Base-by-base conservation (phyloP, 2,329 filamentous ascomycete genomes). In the Fusarium musae region DNA sequence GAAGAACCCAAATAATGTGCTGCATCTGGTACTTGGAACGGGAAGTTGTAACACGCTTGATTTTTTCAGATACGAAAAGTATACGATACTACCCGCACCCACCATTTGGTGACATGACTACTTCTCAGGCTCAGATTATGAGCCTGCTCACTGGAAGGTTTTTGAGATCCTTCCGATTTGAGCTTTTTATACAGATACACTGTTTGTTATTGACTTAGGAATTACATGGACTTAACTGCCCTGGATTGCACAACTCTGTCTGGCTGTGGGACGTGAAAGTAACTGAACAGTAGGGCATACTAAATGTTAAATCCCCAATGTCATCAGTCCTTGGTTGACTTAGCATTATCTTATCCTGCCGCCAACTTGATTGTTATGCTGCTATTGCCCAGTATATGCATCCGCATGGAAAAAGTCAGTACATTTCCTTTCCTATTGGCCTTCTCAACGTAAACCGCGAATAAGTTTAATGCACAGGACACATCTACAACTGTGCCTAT, bases 31-130 rank as follows among this genome's bases (percentile, higher is more conserved):
- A 44, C 52, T 69, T 59, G 43, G 43, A 57, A 40, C 52, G 52
- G 40, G 59, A 66, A 59, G 49, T 65, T 64, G 69, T 37, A 60
- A 59, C 36, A 53, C 39, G 59, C 59, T 73, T 64, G 53, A 59
- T 61, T 73, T 70, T 63, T 60, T 71, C 43, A 73, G 61, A 70
- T 67, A 63, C 60, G 59, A 73, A 73, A 63, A 70, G 70, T 59
- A 73, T 61, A 63, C 61, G 70, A 73, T 73, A 73, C 62, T 70
- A 71, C 44, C 44, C 66, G 59, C 54, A 42, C 47, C 53, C 50
- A 57, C 43, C 52, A 42, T 54, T 23, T 57, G 44, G 58, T 54
- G 53, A 39, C 57, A 32, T 49, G 61, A 62, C 50, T 62, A 59
- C 61, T 73, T 73, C 70, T 71, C 32, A 60, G 66, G 70, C 52